A percentile compares a stretch with the other conserved stretches of the same genome.
These are phyloP conservation scores for Leccinellum albellum DNA, from an alignment of 768 basidiomycete species.

Conservation along the genomic window DNA sequence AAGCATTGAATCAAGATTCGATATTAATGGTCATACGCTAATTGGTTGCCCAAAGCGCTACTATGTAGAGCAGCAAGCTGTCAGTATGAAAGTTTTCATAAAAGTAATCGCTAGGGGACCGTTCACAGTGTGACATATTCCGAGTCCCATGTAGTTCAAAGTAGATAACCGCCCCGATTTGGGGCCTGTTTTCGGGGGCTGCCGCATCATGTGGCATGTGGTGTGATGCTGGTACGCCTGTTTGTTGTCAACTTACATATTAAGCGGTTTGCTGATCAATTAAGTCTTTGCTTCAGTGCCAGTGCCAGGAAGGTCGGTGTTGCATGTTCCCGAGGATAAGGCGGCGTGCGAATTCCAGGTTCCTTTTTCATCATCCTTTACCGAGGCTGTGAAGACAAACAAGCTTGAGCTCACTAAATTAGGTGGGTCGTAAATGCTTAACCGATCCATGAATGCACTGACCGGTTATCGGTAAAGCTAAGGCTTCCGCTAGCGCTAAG, in stretches of 20 bases:
- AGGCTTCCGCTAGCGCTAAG: background rate
- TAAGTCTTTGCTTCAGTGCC: background rate
- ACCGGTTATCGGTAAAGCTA: background rate
- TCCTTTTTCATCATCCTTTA: background rate
- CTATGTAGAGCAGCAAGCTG: too few species aligned
- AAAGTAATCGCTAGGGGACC: too few species aligned
- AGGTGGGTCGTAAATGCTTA: background rate
- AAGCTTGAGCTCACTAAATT: too few species aligned
- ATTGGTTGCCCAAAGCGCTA: too few species aligned
- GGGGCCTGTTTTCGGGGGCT: too few species aligned
- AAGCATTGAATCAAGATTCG: too few species aligned
- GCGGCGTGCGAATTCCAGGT: background rate
- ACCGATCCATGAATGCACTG: background rate
- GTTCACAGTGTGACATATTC: too few species aligned
- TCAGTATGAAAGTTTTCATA: too few species aligned
- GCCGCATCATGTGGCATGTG: too few species aligned
- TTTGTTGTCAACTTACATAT: background rate
- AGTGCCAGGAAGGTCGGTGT: background rate
- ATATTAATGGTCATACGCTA: too few species aligned
- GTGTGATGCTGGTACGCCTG: too few species aligned
- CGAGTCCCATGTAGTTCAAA: background rate
- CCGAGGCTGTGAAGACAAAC: background rate
- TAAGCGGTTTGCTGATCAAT: background rate
- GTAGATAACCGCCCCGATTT: background rate
- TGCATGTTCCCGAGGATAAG: background rate